Evolutionary conservation across 176 grass and related monocot genomes (phyloP).

Genomic region (Avena eriantha): DNA sequence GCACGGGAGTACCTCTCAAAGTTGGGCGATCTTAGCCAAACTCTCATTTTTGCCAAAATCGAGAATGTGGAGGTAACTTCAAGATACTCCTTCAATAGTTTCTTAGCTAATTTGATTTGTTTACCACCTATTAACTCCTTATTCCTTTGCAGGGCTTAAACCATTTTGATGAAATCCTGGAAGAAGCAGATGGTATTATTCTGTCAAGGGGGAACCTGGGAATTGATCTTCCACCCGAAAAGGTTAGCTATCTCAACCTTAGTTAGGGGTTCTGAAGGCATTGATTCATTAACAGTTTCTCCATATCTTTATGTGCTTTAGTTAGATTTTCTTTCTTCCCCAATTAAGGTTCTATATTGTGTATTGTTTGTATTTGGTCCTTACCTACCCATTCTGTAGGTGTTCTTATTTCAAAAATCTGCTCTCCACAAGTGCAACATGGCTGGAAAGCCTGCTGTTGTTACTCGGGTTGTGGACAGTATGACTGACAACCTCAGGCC

Average conservation of each 20-base stretch:
- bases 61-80: constrained; percentile 92
- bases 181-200: constrained; percentile 95
- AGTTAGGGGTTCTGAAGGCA: not conserved
- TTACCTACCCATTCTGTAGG: constrained; percentile 52
- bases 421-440: constrained; percentile 98
- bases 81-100: constrained; percentile 18
- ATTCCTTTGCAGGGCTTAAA: constrained; percentile 80
- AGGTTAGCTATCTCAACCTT: constrained; percentile 53
- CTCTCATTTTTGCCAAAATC: constrained; percentile 98
- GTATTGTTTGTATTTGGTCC: constrained; percentile 30
- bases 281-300: not conserved
- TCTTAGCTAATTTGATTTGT: constrained; percentile 8
- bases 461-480: constrained; percentile 99
- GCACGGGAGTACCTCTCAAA: constrained; percentile 83
- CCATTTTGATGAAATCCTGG: constrained; percentile 96
- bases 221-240: constrained; percentile 99
- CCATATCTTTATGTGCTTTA: not conserved
- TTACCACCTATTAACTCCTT: constrained; percentile 17
- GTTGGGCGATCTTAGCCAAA: constrained; percentile 90
- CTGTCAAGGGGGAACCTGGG: constrained; percentile 96
- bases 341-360: not conserved
- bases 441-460: constrained; percentile 95
- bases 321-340: not conserved
- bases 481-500: constrained; percentile 99
- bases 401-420: constrained; percentile 97